These are phyloP conservation scores for Ramularia endophylla DNA, from an alignment of 2,329 filamentous ascomycete species.

Conservation along the genomic window DNA sequence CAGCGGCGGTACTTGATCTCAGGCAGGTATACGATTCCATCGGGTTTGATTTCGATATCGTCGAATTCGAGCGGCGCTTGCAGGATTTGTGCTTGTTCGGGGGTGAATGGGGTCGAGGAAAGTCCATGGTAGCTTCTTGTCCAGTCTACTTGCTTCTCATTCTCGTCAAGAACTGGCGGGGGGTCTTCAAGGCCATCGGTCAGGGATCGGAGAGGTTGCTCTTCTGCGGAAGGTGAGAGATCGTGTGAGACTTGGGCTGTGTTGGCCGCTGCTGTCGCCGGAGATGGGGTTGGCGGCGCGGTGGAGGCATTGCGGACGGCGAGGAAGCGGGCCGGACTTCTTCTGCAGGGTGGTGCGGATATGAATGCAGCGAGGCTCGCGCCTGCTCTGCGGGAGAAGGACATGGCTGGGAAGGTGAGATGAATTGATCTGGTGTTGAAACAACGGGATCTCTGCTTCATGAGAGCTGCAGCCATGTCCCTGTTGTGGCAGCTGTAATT, in stretches of 20 bases:
- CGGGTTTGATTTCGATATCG: slow-evolving; percentile 95
- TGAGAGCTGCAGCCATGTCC: too few relatives aligned
- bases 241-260: slow-evolving; percentile 13
- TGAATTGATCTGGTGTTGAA: not conserved
- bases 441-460: too few relatives aligned
- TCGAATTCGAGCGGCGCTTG: slow-evolving; percentile 59
- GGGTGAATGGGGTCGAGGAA: slow-evolving; percentile 61
- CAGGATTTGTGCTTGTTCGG: slow-evolving; percentile 63
- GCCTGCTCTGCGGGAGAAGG: slow-evolving; percentile 17
- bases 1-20: slow-evolving; percentile 97
- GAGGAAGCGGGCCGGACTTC: slow-evolving; percentile 2
- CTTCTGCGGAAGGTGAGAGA: slow-evolving; percentile 20
- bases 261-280: slow-evolving; percentile 11
- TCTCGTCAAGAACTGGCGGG: slow-evolving; percentile 42
- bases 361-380: slow-evolving; percentile 19
- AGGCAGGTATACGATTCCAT: slow-evolving; percentile 91
- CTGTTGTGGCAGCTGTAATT: too few relatives aligned
- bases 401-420: slow-evolving; percentile 13
- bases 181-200: slow-evolving; percentile 48
- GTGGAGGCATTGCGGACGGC: slow-evolving; percentile 15
- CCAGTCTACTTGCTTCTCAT: slow-evolving; percentile 65
- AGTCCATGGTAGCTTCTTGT: slow-evolving; percentile 77
- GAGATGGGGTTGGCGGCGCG: slow-evolving; percentile 9
- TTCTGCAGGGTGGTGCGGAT: slow-evolving; percentile 12
- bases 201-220: slow-evolving; percentile 34